Evolutionary conservation across 192 early-diverging fungal species (phyloP).

Genomic region (Chytriomyces confervae): DNA sequence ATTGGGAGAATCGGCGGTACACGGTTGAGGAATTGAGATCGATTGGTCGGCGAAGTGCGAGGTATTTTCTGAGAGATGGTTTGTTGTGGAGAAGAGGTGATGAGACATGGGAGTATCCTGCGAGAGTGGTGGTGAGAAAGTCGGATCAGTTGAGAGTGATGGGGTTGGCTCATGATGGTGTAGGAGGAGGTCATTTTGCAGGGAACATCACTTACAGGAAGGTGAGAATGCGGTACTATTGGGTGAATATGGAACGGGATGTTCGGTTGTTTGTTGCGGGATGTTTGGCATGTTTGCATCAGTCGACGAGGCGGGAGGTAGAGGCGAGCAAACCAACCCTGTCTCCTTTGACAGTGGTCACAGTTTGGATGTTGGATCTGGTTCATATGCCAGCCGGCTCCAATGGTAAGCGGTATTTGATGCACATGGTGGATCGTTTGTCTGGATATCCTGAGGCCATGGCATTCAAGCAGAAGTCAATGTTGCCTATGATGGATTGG

Average conservation of each 20-base stretch:
- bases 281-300: neutral
- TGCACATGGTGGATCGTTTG: neutral
- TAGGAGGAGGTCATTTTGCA: neutral
- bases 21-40: no score
- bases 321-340: neutral
- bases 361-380: neutral
- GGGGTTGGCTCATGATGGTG: neutral
- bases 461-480: neutral
- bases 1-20: no score
- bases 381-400: neutral
- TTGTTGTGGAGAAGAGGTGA: neutral
- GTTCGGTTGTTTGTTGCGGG: neutral
- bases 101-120: neutral
- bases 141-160: neutral
- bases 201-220: neutral
- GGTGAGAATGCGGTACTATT: neutral
- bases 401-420: conserved; percentile 10
- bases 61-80: neutral
- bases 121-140: neutral
- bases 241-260: neutral
- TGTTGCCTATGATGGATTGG: neutral
- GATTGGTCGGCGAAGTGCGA: no score
- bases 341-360: neutral
- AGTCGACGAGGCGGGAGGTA: neutral
- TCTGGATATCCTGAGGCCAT: neutral